These are phyloP conservation scores for Vachellia collinsii DNA, from an alignment of 306 rosid species.

Conservation along the genomic window DNA sequence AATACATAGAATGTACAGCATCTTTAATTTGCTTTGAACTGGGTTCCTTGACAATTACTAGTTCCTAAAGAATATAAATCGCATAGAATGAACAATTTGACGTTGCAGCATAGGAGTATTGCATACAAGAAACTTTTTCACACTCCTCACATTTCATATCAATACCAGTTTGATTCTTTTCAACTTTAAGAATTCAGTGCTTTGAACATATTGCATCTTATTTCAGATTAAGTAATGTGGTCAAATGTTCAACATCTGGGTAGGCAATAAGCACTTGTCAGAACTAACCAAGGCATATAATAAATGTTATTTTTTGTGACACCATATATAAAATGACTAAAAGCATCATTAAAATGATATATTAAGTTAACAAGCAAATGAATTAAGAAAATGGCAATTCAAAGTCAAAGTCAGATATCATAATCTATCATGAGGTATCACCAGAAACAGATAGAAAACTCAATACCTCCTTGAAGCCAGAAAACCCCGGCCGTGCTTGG, in stretches of 20 bases:
- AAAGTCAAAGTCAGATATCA: constrained; percentile 13
- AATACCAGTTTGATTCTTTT: constrained; percentile 19
- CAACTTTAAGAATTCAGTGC: not conserved
- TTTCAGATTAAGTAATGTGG: constrained; percentile 7
- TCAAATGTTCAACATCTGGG: not conserved
- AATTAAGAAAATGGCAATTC: constrained; percentile 17
- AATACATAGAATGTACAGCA: constrained; percentile 27
- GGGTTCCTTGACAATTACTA: not conserved
- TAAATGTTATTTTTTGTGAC: not conserved
- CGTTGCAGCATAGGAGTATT: constrained; percentile 17
- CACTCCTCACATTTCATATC: not conserved
- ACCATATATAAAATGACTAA: not conserved
- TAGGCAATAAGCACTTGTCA: constrained; percentile 29
- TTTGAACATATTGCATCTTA: not conserved
- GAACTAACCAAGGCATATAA: not conserved
- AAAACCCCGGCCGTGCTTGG: constrained; percentile 73
- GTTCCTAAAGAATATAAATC: constrained; percentile 12
- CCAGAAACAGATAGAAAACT: constrained; percentile 21
- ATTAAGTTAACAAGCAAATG: constrained; percentile 22
- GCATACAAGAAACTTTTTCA: constrained; percentile 23
- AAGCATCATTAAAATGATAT: constrained; percentile 2
- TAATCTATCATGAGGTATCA: not conserved
- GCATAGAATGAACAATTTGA: constrained; percentile 1
- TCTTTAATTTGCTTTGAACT: not conserved
- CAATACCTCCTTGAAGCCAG: constrained; percentile 90